Conservation (phyloP, 805 yeast genomes). For the Priceomyces melissophilus region DNA sequence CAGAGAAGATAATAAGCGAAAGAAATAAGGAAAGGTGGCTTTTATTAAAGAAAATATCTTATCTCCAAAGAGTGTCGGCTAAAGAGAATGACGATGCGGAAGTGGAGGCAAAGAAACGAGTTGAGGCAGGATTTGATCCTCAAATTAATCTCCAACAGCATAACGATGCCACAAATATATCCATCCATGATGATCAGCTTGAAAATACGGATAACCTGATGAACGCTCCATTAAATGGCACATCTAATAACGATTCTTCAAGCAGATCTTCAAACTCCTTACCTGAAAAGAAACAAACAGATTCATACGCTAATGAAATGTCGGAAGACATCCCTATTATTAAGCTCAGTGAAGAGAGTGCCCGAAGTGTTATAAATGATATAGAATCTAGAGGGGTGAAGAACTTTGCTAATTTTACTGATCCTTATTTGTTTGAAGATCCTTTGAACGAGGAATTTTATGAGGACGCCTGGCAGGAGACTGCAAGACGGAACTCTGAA, state of each 20-base stretch:
- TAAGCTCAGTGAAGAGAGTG: constrained; percentile 41
- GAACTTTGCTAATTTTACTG: constrained; percentile 52
- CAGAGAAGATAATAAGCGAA: constrained; percentile 34
- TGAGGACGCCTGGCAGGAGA: constrained; percentile 80
- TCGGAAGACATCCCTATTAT: constrained; percentile 37
- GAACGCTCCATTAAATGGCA: constrained; percentile 38
- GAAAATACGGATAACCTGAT: constrained; percentile 29
- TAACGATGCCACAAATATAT: not conserved
- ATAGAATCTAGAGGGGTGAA: constrained; percentile 36
- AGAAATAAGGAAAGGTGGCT: constrained; percentile 63
- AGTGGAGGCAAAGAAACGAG: constrained; percentile 37
- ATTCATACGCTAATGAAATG: constrained; percentile 4
- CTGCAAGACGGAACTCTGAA: constrained; percentile 79
- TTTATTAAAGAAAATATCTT: constrained; percentile 66
- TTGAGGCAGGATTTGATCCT: constrained; percentile 27
- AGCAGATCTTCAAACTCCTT: not conserved
- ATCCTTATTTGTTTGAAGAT: constrained; percentile 86
- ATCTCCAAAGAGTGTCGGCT: constrained; percentile 63
- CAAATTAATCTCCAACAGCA: constrained; percentile 1
- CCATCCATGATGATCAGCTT: too few relatives aligned
- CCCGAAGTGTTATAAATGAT: constrained; percentile 36
- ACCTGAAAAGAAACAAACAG: constrained; percentile 4
- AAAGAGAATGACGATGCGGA: constrained; percentile 40
- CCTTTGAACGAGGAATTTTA: constrained; percentile 80
- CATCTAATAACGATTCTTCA: constrained; percentile 6